Percentiles rank a stretch among this genome's conserved stretches.
phyloP scores from a whole-genome alignment of 1,284 basidiomycete species.

The Ceratobasidium sp. region DNA sequence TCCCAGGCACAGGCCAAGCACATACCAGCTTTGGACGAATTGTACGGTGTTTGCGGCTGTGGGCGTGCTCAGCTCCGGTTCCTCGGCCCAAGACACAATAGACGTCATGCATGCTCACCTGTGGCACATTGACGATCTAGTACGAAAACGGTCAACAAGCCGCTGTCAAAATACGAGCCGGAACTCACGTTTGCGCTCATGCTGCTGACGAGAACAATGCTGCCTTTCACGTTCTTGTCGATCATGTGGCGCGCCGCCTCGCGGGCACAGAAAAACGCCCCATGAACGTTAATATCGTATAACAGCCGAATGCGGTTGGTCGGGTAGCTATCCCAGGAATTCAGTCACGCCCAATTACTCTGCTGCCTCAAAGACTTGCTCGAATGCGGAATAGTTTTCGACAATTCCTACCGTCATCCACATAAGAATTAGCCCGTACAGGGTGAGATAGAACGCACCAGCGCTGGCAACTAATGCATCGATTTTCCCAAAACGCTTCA shows the following conservation, averaged over 20 bases:
- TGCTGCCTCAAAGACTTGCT: constrained; percentile 62
- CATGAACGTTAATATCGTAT: constrained; percentile 94
- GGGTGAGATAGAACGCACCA: constrained; percentile 61
- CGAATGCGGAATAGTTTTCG: constrained; percentile 90
- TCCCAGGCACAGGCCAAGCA: constrained; percentile 5
- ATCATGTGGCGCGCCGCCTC: constrained; percentile 89
- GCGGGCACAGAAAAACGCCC: constrained; percentile 91
- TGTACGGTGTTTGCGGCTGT: constrained; percentile 94
- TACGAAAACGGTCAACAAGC: constrained; percentile 43
- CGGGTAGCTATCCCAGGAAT: constrained; percentile 69
- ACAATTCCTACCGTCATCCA: constrained; percentile 71
- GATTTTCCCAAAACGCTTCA: constrained; percentile 81
- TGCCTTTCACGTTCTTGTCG: constrained; percentile 69
- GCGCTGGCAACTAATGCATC: constrained; percentile 91
- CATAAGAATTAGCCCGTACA: constrained; percentile 34
- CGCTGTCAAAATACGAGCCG: background rate
- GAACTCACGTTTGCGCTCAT: constrained; percentile 87
- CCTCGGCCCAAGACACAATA: constrained; percentile 27
- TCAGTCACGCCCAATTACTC: background rate
- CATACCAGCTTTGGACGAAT: constrained; percentile 89
- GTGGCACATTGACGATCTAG: constrained; percentile 87
- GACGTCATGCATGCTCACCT: constrained; percentile 58
- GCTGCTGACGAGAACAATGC: constrained; percentile 87
- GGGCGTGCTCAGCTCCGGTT: constrained; percentile 40
- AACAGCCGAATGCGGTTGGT: constrained; percentile 83